A percentile compares a stretch with the other conserved stretches of the same genome.
Evolutionary conservation across 2,329 filamentous ascomycete genomes (phyloP).

Genomic region (Apiospora kogelbergensis): DNA sequence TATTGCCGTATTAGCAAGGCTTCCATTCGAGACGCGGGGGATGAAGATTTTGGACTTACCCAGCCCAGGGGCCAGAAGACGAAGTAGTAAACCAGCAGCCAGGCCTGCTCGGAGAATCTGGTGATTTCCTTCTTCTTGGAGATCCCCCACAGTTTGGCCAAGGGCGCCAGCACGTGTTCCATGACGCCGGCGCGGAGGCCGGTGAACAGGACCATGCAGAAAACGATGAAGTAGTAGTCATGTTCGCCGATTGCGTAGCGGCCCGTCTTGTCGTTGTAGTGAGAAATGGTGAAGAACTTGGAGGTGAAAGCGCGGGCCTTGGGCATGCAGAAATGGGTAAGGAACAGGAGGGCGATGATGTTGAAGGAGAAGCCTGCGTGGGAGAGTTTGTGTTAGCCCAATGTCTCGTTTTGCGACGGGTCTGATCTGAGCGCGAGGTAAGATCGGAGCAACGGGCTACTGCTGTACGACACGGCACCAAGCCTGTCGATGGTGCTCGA

Average conservation of each 20-base stretch:
- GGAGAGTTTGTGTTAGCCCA: not conserved
- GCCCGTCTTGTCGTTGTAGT: constrained; percentile 69
- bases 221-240: constrained; percentile 74
- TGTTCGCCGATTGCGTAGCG: constrained; percentile 76
- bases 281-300: constrained; percentile 86
- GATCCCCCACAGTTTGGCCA: constrained; percentile 73
- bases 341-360: constrained; percentile 76
- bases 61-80: constrained; percentile 82
- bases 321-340: constrained; percentile 81
- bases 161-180: constrained; percentile 81
- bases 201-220: constrained; percentile 83
- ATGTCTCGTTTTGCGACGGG: not conserved
- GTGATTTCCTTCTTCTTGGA: constrained; percentile 73
- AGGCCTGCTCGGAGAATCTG: constrained; percentile 91
- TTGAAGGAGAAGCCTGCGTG: constrained; percentile 77
- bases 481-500: not conserved
- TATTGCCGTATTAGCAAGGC: not conserved
- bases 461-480: constrained; percentile 8
- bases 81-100: constrained; percentile 81
- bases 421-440: not conserved
- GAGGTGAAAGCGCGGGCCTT: constrained; percentile 75
- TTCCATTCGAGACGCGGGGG: not conserved
- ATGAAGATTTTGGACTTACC: constrained; percentile 51
- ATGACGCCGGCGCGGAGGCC: constrained; percentile 81
- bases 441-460: not conserved